Conservation (phyloP, 805 yeast genomes). For the Isabelozyma gotoi region DNA sequence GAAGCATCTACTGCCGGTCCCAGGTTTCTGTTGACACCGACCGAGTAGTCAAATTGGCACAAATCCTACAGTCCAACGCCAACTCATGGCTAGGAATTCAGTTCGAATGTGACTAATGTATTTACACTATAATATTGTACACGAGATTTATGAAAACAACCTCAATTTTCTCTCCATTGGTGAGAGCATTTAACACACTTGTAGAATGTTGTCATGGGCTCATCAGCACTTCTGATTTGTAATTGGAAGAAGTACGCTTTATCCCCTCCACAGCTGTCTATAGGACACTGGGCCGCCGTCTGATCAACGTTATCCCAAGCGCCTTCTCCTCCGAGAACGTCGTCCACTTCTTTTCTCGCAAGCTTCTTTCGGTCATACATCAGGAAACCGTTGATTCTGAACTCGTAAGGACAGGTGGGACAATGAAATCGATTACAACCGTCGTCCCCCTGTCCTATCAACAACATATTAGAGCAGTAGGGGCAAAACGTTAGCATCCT, state of each 20-base stretch:
- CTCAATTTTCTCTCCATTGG: slow-evolving; percentile 93
- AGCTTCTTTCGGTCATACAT: slow-evolving; percentile 82
- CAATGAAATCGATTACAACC: slow-evolving; percentile 75
- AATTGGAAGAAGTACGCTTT: slow-evolving; percentile 96
- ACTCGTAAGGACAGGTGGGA: slow-evolving; percentile 93
- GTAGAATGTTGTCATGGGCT: slow-evolving; percentile 98
- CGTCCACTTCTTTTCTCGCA: slow-evolving; percentile 89
- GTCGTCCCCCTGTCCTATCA: slow-evolving; percentile 56
- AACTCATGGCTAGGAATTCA: slow-evolving; percentile 11
- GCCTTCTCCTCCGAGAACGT: slow-evolving; percentile 93
- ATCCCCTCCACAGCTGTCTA: slow-evolving; percentile 78
- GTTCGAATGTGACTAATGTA: neutral
- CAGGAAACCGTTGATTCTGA: slow-evolving; percentile 79
- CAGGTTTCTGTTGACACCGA: neutral
- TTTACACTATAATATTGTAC: neutral
- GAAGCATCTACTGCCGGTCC: neutral
- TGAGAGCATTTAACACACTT: slow-evolving; percentile 91
- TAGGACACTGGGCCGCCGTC: slow-evolving; percentile 89
- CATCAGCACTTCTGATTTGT: slow-evolving; percentile 97
- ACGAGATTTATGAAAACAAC: too few species aligned
- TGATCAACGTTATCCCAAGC: slow-evolving; percentile 99
- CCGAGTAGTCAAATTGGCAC: neutral
- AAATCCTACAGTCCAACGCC: slow-evolving; percentile 7
- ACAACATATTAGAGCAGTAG: slow-evolving; percentile 86
- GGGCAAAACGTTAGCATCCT: slow-evolving; percentile 95